Conservation (phyloP, 1,284 basidiomycete species). For the Marasmius oreades region DNA sequence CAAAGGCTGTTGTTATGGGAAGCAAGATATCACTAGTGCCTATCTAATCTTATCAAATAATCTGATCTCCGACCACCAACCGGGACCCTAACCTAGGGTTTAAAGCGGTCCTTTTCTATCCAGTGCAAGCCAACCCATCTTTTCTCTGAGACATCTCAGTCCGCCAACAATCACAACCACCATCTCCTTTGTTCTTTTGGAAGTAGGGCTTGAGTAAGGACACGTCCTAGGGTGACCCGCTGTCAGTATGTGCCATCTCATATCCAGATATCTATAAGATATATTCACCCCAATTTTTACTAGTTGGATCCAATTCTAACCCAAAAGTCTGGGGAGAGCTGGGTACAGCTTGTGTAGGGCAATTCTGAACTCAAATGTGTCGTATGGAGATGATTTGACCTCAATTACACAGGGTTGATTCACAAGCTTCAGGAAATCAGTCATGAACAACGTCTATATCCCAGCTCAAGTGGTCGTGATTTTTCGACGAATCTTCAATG, state of each 20-base stretch:
- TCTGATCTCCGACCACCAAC: too few species aligned
- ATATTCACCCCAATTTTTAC: not conserved
- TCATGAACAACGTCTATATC: conserved; percentile 57
- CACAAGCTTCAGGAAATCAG: not conserved
- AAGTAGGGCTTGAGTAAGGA: not conserved
- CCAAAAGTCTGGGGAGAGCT: not conserved
- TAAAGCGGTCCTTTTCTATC: too few species aligned
- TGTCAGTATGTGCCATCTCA: not conserved
- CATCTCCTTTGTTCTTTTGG: not conserved
- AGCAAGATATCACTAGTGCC: too few species aligned
- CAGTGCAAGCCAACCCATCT: too few species aligned
- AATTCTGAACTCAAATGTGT: too few species aligned
- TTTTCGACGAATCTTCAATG: conserved; percentile 62
- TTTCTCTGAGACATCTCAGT: too few species aligned
- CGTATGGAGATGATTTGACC: not conserved
- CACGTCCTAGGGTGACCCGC: not conserved
- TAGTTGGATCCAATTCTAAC: not conserved
- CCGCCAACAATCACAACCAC: too few species aligned
- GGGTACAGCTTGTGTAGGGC: too few species aligned
- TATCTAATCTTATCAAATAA: too few species aligned
- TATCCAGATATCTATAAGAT: not conserved
- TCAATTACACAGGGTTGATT: not conserved
- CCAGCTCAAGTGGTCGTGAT: conserved; percentile 55
- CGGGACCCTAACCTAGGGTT: not conserved
- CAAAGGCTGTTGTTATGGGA: too few species aligned